Evolutionary conservation across 495 filamentous ascomycete species (phyloP), one percentile per base, ranked within the genome.

Genomic region (Hypoxylon trugodes): DNA sequence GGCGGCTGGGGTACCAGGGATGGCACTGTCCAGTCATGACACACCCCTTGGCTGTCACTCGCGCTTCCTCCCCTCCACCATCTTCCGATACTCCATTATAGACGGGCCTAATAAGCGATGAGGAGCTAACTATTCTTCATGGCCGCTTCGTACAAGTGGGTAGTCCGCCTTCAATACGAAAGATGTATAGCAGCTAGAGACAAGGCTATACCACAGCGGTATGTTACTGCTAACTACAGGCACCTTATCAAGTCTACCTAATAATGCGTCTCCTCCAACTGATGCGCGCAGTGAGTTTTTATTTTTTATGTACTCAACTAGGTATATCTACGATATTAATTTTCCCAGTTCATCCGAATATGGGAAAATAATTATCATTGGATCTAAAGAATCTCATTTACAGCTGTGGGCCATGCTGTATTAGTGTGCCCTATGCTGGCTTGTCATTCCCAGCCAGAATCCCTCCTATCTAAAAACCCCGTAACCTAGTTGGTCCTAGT

Each of bases 401-500:
- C 57, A 50, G 57, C 38, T 60, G 63, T 66, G 63, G 63, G 57
- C 63, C 63, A 26, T 35, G 15, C 24, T 57, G 50, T 47, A 35
- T 22, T 60, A 61, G 63, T 58, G 25, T 53, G 57, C 26, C 50
- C 45, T 59, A 41, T 54, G 38, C 61, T 46, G 9, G 56, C 15
- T 55, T 18, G 41, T 54, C 36, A 60, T 55, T 60, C 37, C 24
- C 61, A 19, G 56, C 33, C 46, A 32, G 61, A 50, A 41, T 26
- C 32, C 52, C 41, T 43, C 38, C 61, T 58, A 61, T 43, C 58
- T 36, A 61, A 45, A 50, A 61, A 13, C 15, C 37, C 33, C 33
- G 52, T 52, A 55, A 38, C 57, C 56, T 59, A 67, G 52, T 62
- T 47, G 52, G 58, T 62, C 56, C 47, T 67, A 59, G 52, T 61